phyloP scores from a whole-genome alignment of 2,329 filamentous ascomycete genomes.

The Fusarium praegraminearum region DNA sequence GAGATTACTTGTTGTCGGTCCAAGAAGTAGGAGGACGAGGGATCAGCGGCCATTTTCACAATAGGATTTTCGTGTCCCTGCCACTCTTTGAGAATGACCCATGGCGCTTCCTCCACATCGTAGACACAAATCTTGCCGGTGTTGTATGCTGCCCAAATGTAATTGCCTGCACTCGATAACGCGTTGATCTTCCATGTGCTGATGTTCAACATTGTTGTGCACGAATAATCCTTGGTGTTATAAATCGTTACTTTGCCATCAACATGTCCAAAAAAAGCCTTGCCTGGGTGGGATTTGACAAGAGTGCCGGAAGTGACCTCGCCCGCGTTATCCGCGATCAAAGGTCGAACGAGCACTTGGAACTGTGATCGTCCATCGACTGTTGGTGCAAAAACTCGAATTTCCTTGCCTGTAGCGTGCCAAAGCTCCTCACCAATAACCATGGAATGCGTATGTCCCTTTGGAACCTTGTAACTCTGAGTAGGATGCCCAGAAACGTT shows the following conservation, averaged over 20 bases:
- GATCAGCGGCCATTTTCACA: conserved; percentile 80
- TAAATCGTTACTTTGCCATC: conserved; percentile 98
- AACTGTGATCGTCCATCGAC: conserved; percentile 76
- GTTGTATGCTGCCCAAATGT: conserved; percentile 94
- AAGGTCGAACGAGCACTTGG: conserved; percentile 77
- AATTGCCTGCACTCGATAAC: conserved; percentile 81
- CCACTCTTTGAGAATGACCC: conserved; percentile 95
- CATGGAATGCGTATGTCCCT: conserved; percentile 88
- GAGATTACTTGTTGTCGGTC: conserved; percentile 88
- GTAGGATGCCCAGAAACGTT: conserved; percentile 78
- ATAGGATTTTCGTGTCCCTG: conserved; percentile 88
- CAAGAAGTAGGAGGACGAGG: conserved; percentile 85
- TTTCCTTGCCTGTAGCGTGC: conserved; percentile 88
- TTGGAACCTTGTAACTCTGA: conserved; percentile 81
- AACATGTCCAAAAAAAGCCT: conserved; percentile 89
- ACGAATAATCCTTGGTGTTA: conserved; percentile 79
- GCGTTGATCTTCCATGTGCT: conserved; percentile 97
- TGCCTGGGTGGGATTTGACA: conserved; percentile 78
- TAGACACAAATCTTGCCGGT: conserved; percentile 95
- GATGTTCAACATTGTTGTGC: conserved; percentile 83
- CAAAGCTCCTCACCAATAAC: conserved; percentile 87
- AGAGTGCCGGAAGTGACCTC: conserved; percentile 88
- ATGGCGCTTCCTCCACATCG: conserved; percentile 83
- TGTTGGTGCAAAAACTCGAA: conserved; percentile 84
- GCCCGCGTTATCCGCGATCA: conserved; percentile 79